Conservation (phyloP, 2,329 filamentous ascomycete genomes). For the Daldinia sp. region DNA sequence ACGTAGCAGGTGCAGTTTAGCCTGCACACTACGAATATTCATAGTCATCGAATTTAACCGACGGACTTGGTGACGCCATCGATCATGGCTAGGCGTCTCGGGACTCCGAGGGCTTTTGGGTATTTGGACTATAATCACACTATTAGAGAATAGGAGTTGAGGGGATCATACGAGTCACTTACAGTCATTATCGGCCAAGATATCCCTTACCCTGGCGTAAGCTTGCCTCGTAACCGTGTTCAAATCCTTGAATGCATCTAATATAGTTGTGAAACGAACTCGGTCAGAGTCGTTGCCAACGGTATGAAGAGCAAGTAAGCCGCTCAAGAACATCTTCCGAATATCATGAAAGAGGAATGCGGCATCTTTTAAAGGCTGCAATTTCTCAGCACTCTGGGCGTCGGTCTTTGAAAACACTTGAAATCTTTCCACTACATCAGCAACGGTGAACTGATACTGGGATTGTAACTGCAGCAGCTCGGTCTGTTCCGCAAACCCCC, state of each 20-base stretch:
- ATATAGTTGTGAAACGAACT: constrained; percentile 77
- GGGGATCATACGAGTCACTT: constrained; percentile 47
- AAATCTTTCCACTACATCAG: constrained; percentile 76
- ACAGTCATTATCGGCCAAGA: constrained; percentile 84
- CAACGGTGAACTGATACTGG: constrained; percentile 80
- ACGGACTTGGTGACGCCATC: constrained; percentile 84
- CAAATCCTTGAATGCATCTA: constrained; percentile 75
- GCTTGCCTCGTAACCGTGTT: constrained; percentile 68
- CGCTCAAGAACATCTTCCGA: constrained; percentile 86
- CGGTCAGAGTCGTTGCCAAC: constrained; percentile 81
- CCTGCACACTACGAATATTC: constrained; percentile 89
- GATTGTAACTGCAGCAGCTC: constrained; percentile 94
- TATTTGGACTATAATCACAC: constrained; percentile 54
- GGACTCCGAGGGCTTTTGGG: constrained; percentile 64
- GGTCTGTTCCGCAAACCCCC: constrained; percentile 77
- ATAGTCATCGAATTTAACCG: constrained; percentile 89
- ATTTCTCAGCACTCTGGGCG: constrained; percentile 78
- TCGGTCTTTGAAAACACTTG: constrained; percentile 69
- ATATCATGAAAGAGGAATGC: constrained; percentile 82
- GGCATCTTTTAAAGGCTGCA: constrained; percentile 81
- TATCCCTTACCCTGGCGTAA: constrained; percentile 70
- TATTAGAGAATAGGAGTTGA: constrained; percentile 6
- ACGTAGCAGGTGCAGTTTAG: constrained; percentile 89
- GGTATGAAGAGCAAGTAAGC: constrained; percentile 86
- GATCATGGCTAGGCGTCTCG: constrained; percentile 78